phyloP scores from a whole-genome alignment of 1,139 yeast species.

The Kodamaea suecica region DNA sequence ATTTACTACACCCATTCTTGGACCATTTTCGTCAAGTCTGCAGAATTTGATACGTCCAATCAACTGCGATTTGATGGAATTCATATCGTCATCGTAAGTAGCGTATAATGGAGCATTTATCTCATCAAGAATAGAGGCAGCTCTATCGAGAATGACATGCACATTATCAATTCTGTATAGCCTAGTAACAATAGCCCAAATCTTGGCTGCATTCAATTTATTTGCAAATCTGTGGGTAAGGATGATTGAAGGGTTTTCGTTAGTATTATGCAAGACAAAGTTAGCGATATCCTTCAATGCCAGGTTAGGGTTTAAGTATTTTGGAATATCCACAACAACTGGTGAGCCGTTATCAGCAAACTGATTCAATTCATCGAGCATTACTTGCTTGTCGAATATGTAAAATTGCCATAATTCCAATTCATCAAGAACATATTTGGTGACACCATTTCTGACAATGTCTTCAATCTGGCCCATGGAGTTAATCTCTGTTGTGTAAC shows the following conservation, averaged over 20 bases:
- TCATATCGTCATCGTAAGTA: conserved; percentile 72
- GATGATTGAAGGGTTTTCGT: conserved; percentile 21
- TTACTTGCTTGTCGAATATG: conserved; percentile 54
- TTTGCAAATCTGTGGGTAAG: conserved; percentile 49
- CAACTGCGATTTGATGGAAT: conserved; percentile 62
- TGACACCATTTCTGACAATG: conserved; percentile 62
- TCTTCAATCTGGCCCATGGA: conserved; percentile 51
- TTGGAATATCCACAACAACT: conserved; percentile 28
- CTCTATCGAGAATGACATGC: conserved; percentile 37
- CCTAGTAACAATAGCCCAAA: conserved; percentile 45
- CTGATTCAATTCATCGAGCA: conserved; percentile 32
- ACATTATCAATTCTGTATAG: conserved; percentile 35
- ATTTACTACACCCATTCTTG: conserved; percentile 65
- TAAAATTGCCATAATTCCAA: conserved; percentile 86
- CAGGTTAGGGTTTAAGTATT: conserved; percentile 24
- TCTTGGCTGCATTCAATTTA: conserved; percentile 45
- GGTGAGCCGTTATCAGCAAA: conserved; percentile 35
- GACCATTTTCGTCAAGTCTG: conserved; percentile 78
- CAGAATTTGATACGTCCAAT: conserved; percentile 72
- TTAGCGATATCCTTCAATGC: conserved; percentile 45
- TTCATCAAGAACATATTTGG: conserved; percentile 60
- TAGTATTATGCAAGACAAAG: conserved; percentile 47
- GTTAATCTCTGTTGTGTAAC: conserved; percentile 56
- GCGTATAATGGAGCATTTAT: conserved; percentile 71
- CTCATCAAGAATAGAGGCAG: conserved; percentile 63